Base-by-base conservation (phyloP, 2,329 filamentous ascomycete genomes). In the Penicillium corylophilum region DNA sequence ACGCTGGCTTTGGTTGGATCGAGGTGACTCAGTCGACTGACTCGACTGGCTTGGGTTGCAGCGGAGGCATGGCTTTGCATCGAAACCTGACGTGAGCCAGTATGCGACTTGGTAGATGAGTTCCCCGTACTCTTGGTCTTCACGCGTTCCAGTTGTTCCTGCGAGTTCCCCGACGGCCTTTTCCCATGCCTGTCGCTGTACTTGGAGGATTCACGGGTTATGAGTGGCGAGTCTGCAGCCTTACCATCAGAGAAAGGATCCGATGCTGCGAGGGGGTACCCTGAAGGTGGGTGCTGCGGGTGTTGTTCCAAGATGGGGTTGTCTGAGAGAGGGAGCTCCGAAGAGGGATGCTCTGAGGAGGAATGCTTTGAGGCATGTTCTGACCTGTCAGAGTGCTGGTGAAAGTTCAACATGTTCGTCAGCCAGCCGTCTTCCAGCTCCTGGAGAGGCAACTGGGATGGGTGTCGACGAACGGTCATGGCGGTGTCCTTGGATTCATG, bases 401-500 rank as follows among this genome's bases (percentile, higher is more conserved):
- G 26, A 28, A 31, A 44, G 15, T 59, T 41, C 29, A 54, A 24
- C 54, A 28, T 12, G 46, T 29, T 12, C 49, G 35, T 55, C 28
- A 42, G 44, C 44, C 43, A 57, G 2, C 51, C 48, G 12, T 51
- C 55, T 15, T 42, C 29, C 8, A 47, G 24, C 9, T 57, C 51
- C 8, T 50, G 29, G 15, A 67, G 64, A 9, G 61, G 62, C 43
- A 53, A 57, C 7, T 64, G 68, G n/a, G 69, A 69, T 4, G 69
- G 64, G 40, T 64, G 61, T 40, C 57, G 70, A 47, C 55, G 58
- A n/a, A 74, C 65, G 29, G 70, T 74, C 13, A 45, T 51, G 15
- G 50, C 63, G 6, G 67, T 72, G n/a, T 53, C 53, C n/a, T 64
- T 62, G 3, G 72, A 73, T 26, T 62, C 56, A 18, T 64, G 62